A percentile compares a stretch with the other conserved stretches of the same genome.
Evolutionary conservation across 345 rosid genomes (phyloP).

Genomic region (Corchorus capsularis): DNA sequence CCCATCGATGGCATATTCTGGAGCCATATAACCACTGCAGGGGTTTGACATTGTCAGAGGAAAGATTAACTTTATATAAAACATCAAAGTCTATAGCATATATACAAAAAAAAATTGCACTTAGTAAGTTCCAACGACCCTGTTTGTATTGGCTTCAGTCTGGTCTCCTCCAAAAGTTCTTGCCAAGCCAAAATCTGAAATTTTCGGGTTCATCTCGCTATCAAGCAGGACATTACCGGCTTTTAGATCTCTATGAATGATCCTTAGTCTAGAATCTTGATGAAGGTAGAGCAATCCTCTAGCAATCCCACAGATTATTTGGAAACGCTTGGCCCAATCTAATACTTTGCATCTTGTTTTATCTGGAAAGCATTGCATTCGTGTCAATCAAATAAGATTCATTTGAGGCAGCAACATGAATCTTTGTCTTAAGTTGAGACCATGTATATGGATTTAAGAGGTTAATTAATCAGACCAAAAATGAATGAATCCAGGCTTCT

Average conservation of each 20-base stretch:
- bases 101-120: neutral
- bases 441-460: too few species aligned
- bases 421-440: slow-evolving; percentile 6
- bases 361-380: slow-evolving; percentile 13
- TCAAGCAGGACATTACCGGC: slow-evolving; percentile 39
- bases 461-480: slow-evolving; percentile 1
- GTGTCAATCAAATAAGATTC: slow-evolving; percentile 5
- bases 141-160: slow-evolving; percentile 18
- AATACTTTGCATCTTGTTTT: slow-evolving; percentile 9
- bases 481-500: slow-evolving; percentile 16
- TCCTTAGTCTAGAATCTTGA: slow-evolving; percentile 43
- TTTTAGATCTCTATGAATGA: slow-evolving; percentile 30
- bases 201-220: slow-evolving; percentile 41
- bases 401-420: slow-evolving; percentile 41
- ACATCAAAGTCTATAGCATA: neutral
- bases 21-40: slow-evolving; percentile 5
- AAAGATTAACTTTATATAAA: neutral
- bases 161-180: slow-evolving; percentile 39
- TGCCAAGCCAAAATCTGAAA: slow-evolving; percentile 44
- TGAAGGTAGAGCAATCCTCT: slow-evolving; percentile 48
- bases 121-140: slow-evolving; percentile 18
- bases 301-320: slow-evolving; percentile 44
- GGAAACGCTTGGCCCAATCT: slow-evolving; percentile 35
- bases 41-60: neutral
- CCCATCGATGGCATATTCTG: slow-evolving; percentile 1